These are phyloP conservation scores for Eimeria nieschulzi DNA, from an alignment of 169 alveolate species.

Conservation along the genomic window DNA sequence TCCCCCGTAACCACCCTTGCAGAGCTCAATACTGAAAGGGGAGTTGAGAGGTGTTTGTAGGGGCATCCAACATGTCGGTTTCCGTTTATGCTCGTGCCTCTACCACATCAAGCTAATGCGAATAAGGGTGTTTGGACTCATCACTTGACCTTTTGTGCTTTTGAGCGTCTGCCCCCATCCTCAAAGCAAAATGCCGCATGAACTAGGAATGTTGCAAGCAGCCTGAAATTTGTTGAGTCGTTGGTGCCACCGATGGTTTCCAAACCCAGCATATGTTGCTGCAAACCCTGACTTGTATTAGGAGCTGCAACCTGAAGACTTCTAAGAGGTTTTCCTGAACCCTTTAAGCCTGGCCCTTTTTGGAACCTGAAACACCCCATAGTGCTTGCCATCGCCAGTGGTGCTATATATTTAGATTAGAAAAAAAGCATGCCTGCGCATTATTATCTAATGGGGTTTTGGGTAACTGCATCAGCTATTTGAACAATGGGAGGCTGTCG, in stretches of 20 bases:
- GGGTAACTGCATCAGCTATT: too few relatives aligned
- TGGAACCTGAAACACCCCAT: slow-evolving; percentile 19
- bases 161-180: slow-evolving; percentile 60
- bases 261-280: background rate
- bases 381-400: too few relatives aligned
- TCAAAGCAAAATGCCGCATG: slow-evolving; percentile 61
- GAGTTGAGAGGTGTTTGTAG: too few relatives aligned
- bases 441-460: too few relatives aligned
- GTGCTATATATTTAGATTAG: too few relatives aligned
- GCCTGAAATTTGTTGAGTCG: background rate
- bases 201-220: slow-evolving; percentile 26
- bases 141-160: slow-evolving; percentile 55
- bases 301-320: slow-evolving; percentile 18
- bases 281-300: background rate
- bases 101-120: too few relatives aligned
- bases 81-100: too few relatives aligned
- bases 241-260: background rate
- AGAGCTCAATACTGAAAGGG: too few relatives aligned
- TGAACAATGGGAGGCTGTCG: too few relatives aligned
- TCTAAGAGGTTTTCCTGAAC: background rate
- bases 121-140: background rate
- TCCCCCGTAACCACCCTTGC: too few relatives aligned
- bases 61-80: too few relatives aligned
- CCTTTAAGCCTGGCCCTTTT: slow-evolving; percentile 8
- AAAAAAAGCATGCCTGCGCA: too few relatives aligned